Conservation (phyloP, 2,329 filamentous ascomycete species). For the Trichoderma sp. region DNA sequence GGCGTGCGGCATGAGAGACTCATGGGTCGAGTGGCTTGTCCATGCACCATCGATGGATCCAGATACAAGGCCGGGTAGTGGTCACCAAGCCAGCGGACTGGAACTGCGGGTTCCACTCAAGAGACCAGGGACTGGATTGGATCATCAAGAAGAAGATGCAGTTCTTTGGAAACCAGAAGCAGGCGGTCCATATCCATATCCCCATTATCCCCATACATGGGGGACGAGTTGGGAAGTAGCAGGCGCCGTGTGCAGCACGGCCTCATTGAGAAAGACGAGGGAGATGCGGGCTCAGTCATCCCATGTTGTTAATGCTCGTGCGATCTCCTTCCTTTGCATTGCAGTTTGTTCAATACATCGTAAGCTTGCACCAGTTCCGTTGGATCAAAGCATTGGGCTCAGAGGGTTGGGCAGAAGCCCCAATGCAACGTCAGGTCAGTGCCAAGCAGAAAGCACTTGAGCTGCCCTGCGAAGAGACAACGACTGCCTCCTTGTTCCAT, state of each 20-base stretch:
- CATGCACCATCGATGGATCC: constrained; percentile 13
- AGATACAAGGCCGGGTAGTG: constrained; percentile 9
- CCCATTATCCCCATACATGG: background rate
- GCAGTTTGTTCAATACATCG: background rate
- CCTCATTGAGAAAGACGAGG: background rate
- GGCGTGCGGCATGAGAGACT: background rate
- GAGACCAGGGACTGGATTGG: background rate
- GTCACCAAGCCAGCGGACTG: constrained; percentile 23
- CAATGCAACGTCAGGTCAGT: background rate
- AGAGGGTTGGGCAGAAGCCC: background rate
- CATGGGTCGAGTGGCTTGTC: constrained; percentile 6
- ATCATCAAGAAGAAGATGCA: background rate
- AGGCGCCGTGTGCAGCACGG: background rate
- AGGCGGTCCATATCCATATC: background rate
- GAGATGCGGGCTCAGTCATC: background rate
- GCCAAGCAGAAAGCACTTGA: background rate
- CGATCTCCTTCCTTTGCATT: background rate
- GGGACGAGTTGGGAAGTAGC: background rate
- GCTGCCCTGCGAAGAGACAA: background rate
- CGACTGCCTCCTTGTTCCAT: background rate
- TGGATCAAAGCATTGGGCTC: background rate
- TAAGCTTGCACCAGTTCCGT: background rate
- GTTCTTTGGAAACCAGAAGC: background rate
- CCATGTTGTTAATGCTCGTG: background rate
- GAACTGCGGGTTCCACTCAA: constrained; percentile 15